Evolutionary conservation across 345 rosid genomes (phyloP).

Genomic region (Adansonia digitata): DNA sequence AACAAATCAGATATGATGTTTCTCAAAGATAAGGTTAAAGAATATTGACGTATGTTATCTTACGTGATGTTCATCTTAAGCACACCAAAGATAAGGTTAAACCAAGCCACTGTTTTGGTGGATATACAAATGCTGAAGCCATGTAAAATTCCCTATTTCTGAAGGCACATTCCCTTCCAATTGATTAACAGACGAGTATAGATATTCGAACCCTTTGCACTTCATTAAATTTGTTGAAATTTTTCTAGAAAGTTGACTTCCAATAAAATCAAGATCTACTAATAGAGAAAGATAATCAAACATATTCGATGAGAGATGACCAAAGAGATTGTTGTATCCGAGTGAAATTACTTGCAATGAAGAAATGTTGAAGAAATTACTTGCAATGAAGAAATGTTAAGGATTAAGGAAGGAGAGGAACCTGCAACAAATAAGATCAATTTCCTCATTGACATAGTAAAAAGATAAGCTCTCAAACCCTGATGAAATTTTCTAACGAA

Average conservation of each 20-base stretch:
- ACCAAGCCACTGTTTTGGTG: no score
- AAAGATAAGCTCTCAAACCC: no score
- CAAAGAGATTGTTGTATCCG: not conserved
- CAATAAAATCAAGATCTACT: not conserved
- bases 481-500: no score
- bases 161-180: not conserved
- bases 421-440: not conserved
- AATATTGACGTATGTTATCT: no score
- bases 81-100: no score
- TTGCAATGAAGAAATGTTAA: not conserved
- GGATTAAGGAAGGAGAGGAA: not conserved
- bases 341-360: not conserved
- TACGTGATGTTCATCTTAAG: no score
- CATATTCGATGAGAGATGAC: not conserved
- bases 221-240: not conserved
- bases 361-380: not conserved
- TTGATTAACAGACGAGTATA: not conserved
- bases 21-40: no score
- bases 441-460: no score
- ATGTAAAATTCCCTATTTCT: no score
- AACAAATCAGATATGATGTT: no score
- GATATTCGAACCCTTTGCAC: not conserved
- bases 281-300: not conserved
- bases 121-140: no score
- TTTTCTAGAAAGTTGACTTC: not conserved